Conservation (phyloP, 2,329 filamentous ascomycete species). For the Chrysoporthe austroafricana region DNA sequence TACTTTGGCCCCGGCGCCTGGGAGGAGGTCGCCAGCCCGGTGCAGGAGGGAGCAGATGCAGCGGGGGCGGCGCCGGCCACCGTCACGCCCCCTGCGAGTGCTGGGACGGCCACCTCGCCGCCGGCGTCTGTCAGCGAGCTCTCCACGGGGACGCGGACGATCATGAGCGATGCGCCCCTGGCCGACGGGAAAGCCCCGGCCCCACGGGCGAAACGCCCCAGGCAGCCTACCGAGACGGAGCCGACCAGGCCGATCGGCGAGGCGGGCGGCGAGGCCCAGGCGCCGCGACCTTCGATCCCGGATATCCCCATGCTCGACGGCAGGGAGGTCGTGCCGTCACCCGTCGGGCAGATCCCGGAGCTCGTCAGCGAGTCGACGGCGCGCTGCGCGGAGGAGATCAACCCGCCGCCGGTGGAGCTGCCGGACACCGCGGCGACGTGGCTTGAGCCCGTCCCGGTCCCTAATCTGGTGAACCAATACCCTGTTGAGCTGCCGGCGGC, state of each 20-base stretch:
- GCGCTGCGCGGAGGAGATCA: conserved; percentile 44
- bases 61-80: background rate
- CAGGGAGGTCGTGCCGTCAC: conserved; percentile 41
- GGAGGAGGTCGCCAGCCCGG: conserved; percentile 46
- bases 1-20: conserved; percentile 53
- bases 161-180: conserved; percentile 14
- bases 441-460: conserved; percentile 31
- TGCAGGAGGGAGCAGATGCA: background rate
- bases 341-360: conserved; percentile 52
- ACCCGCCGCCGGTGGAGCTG: conserved; percentile 52
- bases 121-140: conserved; percentile 32
- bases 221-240: conserved; percentile 1
- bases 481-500: conserved; percentile 46
- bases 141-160: conserved; percentile 26
- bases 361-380: conserved; percentile 51
- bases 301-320: conserved; percentile 42
- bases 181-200: background rate
- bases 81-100: conserved; percentile 35
- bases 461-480: conserved; percentile 25
- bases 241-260: background rate
- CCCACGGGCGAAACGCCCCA: background rate
- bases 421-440: conserved; percentile 41
- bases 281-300: background rate
- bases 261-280: background rate
- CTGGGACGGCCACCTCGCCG: conserved; percentile 32